Evolutionary conservation across 306 rosid species (phyloP).

Genomic region (Urtica urens): DNA sequence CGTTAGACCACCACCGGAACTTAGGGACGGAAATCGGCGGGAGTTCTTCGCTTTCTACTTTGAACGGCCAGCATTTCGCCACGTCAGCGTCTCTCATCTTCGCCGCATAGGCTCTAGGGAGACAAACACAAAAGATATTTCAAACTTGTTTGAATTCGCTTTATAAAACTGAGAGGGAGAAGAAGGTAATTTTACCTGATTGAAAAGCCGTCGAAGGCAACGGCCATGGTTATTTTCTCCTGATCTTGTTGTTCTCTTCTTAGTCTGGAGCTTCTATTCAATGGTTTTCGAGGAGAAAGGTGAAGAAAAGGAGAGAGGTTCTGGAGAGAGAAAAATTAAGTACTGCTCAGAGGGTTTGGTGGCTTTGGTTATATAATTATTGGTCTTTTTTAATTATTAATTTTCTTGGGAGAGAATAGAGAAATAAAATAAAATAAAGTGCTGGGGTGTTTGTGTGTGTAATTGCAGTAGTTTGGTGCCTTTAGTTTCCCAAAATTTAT

Average conservation of each 20-base stretch:
- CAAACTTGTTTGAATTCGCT: too few relatives aligned
- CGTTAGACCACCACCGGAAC: slow-evolving; percentile 62
- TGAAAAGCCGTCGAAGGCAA: slow-evolving; percentile 56
- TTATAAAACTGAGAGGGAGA: neutral
- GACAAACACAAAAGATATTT: neutral
- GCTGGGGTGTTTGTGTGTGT: neutral
- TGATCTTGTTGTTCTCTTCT: neutral
- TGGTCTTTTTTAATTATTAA: slow-evolving; percentile 1
- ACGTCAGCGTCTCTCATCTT: slow-evolving; percentile 65
- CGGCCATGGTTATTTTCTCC: slow-evolving; percentile 38
- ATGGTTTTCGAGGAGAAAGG: slow-evolving; percentile 9
- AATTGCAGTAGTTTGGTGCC: slow-evolving; percentile 29
- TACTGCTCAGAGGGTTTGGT: neutral
- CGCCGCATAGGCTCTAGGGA: slow-evolving; percentile 62
- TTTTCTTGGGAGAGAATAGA: slow-evolving; percentile 20
- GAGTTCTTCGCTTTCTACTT: slow-evolving; percentile 12
- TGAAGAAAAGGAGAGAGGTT: slow-evolving; percentile 1
- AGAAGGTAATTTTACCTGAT: slow-evolving; percentile 39
- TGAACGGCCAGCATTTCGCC: slow-evolving; percentile 67
- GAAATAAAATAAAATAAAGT: neutral
- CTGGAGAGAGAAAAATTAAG: slow-evolving; percentile 2
- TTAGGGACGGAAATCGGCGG: slow-evolving; percentile 63
- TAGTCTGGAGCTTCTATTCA: neutral
- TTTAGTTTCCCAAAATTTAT: slow-evolving; percentile 53
- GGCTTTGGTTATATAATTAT: neutral